Base-by-base conservation (phyloP, 768 basidiomycete genomes). In the Cystofilobasidium bisporidii region DNA sequence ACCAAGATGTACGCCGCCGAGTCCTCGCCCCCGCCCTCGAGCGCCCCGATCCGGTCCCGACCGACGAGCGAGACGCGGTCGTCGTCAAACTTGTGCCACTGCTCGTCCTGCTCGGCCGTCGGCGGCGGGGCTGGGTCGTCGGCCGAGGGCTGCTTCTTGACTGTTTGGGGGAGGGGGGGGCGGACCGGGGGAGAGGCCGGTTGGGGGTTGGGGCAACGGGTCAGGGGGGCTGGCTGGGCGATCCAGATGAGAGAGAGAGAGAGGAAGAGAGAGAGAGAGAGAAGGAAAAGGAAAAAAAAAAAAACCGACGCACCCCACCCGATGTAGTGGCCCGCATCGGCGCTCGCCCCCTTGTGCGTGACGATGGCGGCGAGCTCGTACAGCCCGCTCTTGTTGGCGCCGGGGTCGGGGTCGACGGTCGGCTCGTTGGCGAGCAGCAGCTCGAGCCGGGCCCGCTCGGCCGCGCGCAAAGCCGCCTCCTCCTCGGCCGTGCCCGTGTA, bases 321-420 rank as follows among this genome's bases (percentile, higher is more conserved):
- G 38, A 66, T 66, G 75, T 98, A 98, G 78, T 98, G 94, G 2
- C 78, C 76, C 0, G 89, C 85, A 74, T 98, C 96, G 0, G 96
- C 93, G 0, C 87, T 87, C 0, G 92, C 84, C 15, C 96, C 96
- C 77, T 99, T 99, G 82, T 98, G 96, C 26, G 92, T 94, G 17
- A 99, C 86, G 74, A 99, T 88, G 11, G 87, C 91, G 91, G 73
- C 43, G 40, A 99, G 83, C 60, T 97, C 93, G 75, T 96, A 99
- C 74, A 98, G 71, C 12, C 89, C 91, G 24, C 84, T 87, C 26
- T 82, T 79, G 76, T 87, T 93, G 64, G 83, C 80, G 0, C 91
- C 93, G 14, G 84, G 76, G 73, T 91, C 91, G 2, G 75, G 79
- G 75, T 82, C n/a, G n/a, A n/a, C n/a, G n/a, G n/a, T 86, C 63